Percentiles rank a stretch among this genome's conserved stretches.
phyloP scores from a whole-genome alignment of 805 yeast genomes.

The Schwanniomyces polymorphus region DNA sequence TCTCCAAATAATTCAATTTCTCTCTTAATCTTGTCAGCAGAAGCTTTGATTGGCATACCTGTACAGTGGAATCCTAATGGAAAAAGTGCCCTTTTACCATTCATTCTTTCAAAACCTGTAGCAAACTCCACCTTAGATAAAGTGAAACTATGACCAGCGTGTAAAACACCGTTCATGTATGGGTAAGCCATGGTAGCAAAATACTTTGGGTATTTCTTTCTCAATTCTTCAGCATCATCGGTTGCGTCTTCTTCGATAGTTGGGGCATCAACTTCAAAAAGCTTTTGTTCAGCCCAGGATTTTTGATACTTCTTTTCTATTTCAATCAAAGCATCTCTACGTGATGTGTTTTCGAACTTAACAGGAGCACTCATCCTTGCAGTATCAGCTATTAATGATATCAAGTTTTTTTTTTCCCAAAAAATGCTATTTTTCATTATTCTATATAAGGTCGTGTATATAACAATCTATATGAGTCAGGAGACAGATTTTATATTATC shows the following conservation, averaged over 20 bases:
- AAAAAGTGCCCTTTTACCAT: constrained; percentile 87
- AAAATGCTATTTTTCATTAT: background rate
- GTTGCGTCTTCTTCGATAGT: constrained; percentile 56
- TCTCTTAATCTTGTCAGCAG: constrained; percentile 93
- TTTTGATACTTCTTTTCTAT: constrained; percentile 87
- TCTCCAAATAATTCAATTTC: constrained; percentile 90
- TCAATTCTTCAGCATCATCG: constrained; percentile 63
- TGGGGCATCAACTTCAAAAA: constrained; percentile 89
- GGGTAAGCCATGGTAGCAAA: constrained; percentile 97
- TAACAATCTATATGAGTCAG: background rate
- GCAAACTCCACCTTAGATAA: constrained; percentile 91
- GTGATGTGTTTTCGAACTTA: constrained; percentile 67
- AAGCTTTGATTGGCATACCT: constrained; percentile 96
- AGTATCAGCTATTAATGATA: background rate
- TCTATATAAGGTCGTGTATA: background rate
- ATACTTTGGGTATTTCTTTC: constrained; percentile 78
- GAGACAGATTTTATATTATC: background rate
- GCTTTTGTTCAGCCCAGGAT: constrained; percentile 82
- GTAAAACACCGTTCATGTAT: constrained; percentile 97
- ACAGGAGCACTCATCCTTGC: constrained; percentile 38
- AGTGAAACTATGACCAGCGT: constrained; percentile 97
- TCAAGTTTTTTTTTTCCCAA: background rate
- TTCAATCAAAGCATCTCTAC: constrained; percentile 90
- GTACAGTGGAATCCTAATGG: constrained; percentile 99
- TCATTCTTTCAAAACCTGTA: constrained; percentile 92